Conservation (phyloP, 345 rosid genomes). For the Erysimum cheiranthoides region DNA sequence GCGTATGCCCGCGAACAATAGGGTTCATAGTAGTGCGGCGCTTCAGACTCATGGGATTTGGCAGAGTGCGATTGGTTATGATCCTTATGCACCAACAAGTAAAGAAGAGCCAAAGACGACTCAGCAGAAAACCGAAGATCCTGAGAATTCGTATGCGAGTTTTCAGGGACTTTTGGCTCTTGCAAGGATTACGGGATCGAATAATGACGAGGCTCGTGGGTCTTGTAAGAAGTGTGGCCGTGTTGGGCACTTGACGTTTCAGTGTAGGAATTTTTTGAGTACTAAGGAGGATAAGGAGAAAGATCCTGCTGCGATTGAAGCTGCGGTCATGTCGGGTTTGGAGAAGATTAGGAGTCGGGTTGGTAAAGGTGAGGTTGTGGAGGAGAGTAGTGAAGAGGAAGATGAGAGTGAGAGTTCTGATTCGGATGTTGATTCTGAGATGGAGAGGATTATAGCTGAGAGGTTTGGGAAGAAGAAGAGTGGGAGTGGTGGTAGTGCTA, state of each 20-base stretch:
- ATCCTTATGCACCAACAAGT: slow-evolving; percentile 85
- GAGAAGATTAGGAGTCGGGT: slow-evolving; percentile 68
- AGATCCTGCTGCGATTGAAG: slow-evolving; percentile 59
- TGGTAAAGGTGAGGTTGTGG: slow-evolving; percentile 56
- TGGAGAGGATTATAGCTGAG: slow-evolving; percentile 87
- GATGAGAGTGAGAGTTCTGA: slow-evolving; percentile 85
- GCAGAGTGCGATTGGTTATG: slow-evolving; percentile 97
- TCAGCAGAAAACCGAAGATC: slow-evolving; percentile 50
- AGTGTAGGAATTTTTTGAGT: slow-evolving; percentile 88
- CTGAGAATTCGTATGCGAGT: slow-evolving; percentile 78
- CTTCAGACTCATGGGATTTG: slow-evolving; percentile 97
- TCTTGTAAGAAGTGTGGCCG: slow-evolving; percentile 94
- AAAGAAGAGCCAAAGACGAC: slow-evolving; percentile 73
- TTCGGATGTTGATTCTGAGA: slow-evolving; percentile 84
- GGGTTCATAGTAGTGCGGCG: slow-evolving; percentile 99
- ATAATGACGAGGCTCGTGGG: slow-evolving; percentile 88
- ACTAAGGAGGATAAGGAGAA: slow-evolving; percentile 80
- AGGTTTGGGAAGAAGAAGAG: slow-evolving; percentile 66
- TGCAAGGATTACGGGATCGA: slow-evolving; percentile 76
- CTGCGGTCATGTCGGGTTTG: slow-evolving; percentile 70
- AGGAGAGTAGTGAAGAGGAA: slow-evolving; percentile 68
- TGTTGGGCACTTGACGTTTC: slow-evolving; percentile 89
- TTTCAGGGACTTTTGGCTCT: slow-evolving; percentile 89
- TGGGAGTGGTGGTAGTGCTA: slow-evolving; percentile 41
- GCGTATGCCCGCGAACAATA: slow-evolving; percentile 99